These are phyloP conservation scores for Asterophora lycoperdoides DNA, from an alignment of 768 basidiomycete species.

Conservation along the genomic window DNA sequence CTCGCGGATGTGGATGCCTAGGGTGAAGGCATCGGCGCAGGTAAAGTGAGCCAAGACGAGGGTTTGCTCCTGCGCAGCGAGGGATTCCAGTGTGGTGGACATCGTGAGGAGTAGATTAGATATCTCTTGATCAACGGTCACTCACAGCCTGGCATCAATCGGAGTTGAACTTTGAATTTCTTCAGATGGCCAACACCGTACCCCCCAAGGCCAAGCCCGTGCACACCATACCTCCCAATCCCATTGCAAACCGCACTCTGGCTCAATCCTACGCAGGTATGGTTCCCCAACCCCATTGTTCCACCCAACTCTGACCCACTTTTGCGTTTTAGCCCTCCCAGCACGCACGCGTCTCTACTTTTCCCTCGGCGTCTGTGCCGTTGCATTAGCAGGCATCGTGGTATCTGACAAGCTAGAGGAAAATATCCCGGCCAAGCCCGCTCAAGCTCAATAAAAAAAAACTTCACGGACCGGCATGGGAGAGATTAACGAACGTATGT, in stretches of 20 bases:
- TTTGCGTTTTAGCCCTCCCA: constrained; percentile 40
- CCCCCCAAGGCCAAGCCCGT: not conserved
- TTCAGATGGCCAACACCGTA: constrained; percentile 3
- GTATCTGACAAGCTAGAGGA: constrained; percentile 51
- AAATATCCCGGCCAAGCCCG: constrained; percentile 24
- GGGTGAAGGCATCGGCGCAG: no score
- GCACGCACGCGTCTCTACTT: constrained; percentile 48
- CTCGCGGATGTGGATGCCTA: no score
- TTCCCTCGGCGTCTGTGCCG: constrained; percentile 43
- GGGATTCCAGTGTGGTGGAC: no score
- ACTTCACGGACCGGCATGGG: no score
- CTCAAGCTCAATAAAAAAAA: constrained; percentile 1
- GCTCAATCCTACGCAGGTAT: constrained; percentile 38
- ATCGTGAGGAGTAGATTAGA: no score
- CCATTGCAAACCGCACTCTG: constrained; percentile 26
- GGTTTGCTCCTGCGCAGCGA: no score
- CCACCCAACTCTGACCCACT: constrained; percentile 7
- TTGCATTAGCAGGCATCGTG: constrained; percentile 44
- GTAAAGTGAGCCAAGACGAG: no score
- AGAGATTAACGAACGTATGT: constrained; percentile 12
- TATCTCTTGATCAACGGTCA: no score
- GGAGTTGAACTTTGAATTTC: not conserved
- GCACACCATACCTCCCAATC: constrained; percentile 15
- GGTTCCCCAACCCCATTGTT: not conserved
- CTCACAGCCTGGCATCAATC: no score